Evolutionary conservation across 176 grass and related monocot genomes (phyloP).

Genomic region (Eragrostis nindensis): DNA sequence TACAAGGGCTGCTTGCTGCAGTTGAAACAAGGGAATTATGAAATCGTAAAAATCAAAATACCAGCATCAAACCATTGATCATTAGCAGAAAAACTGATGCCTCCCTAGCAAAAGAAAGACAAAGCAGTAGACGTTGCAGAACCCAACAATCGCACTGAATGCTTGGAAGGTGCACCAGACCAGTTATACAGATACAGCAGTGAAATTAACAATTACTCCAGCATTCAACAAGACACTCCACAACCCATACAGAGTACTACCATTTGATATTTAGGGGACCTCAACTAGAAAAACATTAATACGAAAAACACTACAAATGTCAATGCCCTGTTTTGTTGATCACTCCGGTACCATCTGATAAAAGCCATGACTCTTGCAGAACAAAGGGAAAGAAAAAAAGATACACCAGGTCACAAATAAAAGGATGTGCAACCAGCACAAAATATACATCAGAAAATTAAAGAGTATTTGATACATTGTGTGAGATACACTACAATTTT

Average conservation of each 20-base stretch:
- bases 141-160: not conserved
- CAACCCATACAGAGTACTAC: not conserved
- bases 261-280: not conserved
- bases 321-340: too few species aligned
- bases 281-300: not conserved
- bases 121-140: not conserved
- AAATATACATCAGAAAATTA: not conserved
- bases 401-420: not conserved
- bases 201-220: not conserved
- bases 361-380: slow-evolving; percentile 9
- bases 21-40: slow-evolving; percentile 7
- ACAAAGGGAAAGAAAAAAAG: not conserved
- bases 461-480: not conserved
- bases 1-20: slow-evolving; percentile 82
- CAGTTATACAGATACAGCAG: not conserved
- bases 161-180: not conserved
- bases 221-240: not conserved
- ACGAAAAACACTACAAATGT: slow-evolving; percentile 10
- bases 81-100: too few species aligned
- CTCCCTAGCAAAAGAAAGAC: not conserved
- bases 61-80: not conserved
- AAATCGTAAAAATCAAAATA: not conserved
- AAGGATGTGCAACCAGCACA: not conserved
- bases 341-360: not conserved
- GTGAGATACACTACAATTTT: not conserved